Conservation (phyloP, 441 rosid species). For the Pelargonium citronellum region DNA sequence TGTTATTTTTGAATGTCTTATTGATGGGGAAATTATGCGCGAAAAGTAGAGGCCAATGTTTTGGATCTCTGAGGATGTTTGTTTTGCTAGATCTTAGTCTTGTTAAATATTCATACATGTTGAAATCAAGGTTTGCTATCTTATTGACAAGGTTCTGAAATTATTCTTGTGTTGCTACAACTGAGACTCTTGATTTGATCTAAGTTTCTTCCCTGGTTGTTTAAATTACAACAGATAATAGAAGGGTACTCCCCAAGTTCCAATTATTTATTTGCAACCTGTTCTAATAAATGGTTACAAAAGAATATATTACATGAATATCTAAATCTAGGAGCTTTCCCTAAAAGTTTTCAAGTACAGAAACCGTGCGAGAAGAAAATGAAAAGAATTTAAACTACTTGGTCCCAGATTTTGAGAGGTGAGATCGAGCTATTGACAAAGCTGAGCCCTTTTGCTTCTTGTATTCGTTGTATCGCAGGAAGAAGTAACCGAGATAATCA, state of each 20-base stretch:
- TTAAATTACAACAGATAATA: background rate
- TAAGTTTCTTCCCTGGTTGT: no score
- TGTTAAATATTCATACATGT: conserved; percentile 19
- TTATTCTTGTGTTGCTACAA: no score
- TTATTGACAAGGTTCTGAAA: conserved; percentile 14
- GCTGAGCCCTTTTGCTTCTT: conserved; percentile 53
- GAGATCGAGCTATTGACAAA: conserved; percentile 51
- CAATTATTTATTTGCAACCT: conserved; percentile 16
- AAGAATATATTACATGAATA: conserved; percentile 28
- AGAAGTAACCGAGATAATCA: conserved; percentile 78
- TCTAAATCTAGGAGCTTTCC: conserved; percentile 5
- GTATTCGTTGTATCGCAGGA: conserved; percentile 79
- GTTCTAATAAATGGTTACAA: conserved; percentile 16
- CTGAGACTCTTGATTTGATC: no score
- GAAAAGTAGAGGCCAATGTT: conserved; percentile 4
- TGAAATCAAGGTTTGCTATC: conserved; percentile 25
- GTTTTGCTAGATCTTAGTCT: conserved; percentile 23
- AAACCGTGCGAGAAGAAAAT: conserved; percentile 1
- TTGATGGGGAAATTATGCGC: background rate
- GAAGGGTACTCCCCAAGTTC: background rate
- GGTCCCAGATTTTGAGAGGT: conserved; percentile 31
- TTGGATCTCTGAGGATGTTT: conserved; percentile 20
- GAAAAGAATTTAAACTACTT: conserved; percentile 15
- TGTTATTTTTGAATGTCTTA: background rate
- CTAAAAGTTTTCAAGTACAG: conserved; percentile 8